Evolutionary conservation across 495 filamentous ascomycete species (phyloP).

Genomic region (Jackrogersella minutella): DNA sequence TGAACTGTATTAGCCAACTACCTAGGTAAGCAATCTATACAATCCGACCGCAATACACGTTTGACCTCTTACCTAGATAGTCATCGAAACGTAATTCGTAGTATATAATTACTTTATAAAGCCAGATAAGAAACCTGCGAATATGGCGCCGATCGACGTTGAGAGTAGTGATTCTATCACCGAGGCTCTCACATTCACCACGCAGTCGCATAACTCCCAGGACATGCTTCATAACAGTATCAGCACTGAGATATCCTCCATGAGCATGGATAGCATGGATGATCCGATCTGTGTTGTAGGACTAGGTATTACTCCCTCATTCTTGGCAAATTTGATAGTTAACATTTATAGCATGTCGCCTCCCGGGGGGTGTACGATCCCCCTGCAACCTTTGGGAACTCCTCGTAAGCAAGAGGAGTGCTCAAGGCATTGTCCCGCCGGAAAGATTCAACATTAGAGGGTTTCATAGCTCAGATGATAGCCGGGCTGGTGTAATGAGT

Average conservation of each 20-base stretch:
- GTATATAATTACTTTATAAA: too few relatives aligned
- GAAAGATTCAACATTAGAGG: conserved; percentile 23
- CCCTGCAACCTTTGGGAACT: too few relatives aligned
- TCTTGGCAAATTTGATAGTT: too few relatives aligned
- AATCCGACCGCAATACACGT: too few relatives aligned
- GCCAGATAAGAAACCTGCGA: too few relatives aligned
- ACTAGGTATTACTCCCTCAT: not conserved
- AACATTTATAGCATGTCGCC: too few relatives aligned
- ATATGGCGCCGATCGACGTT: too few relatives aligned
- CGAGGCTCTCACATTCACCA: not conserved
- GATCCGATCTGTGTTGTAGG: not conserved
- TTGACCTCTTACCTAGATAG: too few relatives aligned
- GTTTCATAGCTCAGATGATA: not conserved
- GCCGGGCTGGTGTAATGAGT: not conserved
- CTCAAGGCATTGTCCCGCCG: not conserved
- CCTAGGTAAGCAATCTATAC: not conserved
- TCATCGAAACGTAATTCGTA: too few relatives aligned
- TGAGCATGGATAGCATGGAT: not conserved
- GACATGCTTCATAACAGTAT: not conserved
- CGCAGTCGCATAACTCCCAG: not conserved
- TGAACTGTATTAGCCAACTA: not conserved
- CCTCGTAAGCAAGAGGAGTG: not conserved
- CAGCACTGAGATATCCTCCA: not conserved
- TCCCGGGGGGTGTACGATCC: too few relatives aligned
- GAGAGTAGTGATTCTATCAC: too few relatives aligned